phyloP scores from a whole-genome alignment of 805 yeast genomes.

The Yamadazyma akitaensis region DNA sequence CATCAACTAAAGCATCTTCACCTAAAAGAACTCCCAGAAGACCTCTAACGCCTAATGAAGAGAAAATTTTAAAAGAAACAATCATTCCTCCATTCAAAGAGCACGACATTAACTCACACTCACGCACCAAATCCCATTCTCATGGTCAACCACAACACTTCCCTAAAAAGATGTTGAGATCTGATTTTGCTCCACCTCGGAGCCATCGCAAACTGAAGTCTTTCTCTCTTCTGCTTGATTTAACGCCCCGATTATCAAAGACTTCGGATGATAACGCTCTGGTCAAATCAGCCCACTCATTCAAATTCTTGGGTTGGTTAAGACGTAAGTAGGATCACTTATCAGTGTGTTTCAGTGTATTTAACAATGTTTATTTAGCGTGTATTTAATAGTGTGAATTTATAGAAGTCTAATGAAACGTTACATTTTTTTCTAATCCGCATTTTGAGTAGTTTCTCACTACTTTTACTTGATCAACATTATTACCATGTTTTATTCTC shows the following conservation, averaged over 20 bases:
- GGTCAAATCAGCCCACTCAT: constrained; percentile 14
- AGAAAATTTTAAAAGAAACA: constrained; percentile 21
- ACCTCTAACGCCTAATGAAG: constrained; percentile 23
- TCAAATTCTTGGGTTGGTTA: constrained; percentile 25
- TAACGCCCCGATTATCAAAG: constrained; percentile 17
- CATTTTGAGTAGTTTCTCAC: not conserved
- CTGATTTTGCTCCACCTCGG: constrained; percentile 2
- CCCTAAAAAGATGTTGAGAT: not conserved
- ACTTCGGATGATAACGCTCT: constrained; percentile 12
- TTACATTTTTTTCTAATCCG: not conserved
- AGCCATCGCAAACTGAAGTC: constrained; percentile 22
- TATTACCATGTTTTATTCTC: constrained; percentile 17
- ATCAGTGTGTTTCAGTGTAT: not conserved
- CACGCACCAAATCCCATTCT: not conserved
- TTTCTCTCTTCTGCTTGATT: constrained; percentile 19
- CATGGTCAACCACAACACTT: not conserved
- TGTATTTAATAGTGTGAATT: not conserved
- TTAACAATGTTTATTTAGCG: not conserved
- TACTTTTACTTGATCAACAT: not conserved
- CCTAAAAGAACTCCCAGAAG: constrained; percentile 9
- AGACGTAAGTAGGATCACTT: constrained; percentile 13
- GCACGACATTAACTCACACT: not conserved
- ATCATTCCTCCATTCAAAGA: constrained; percentile 23
- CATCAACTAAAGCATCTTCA: not conserved
- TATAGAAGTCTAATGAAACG: not conserved